Percentiles rank a stretch among this genome's conserved stretches.
Evolutionary conservation across 257 asterid species (phyloP).

Genomic region (Cinchona pubescens): DNA sequence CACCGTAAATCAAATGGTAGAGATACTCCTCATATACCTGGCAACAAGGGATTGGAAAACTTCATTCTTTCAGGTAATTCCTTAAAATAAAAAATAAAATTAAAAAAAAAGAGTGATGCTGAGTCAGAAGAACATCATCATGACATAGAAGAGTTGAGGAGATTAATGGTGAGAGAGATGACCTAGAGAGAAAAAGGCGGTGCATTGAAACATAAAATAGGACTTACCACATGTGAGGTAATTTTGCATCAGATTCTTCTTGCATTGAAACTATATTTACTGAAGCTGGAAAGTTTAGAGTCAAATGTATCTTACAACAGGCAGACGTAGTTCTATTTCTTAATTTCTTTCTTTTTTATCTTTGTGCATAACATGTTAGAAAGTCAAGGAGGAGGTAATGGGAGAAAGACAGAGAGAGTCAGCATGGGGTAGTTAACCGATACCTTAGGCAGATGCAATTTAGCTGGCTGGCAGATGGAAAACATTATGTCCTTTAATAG

Average conservation of each 20-base stretch:
- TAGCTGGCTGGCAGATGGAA: neutral
- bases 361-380: neutral
- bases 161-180: no score
- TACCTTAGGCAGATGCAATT: neutral
- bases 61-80: conserved; percentile 79
- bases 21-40: conserved; percentile 77
- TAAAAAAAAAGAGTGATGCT: conserved; percentile 64
- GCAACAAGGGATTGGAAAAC: conserved; percentile 80
- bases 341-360: no score
- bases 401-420: neutral
- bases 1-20: conserved; percentile 93
- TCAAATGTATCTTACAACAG: neutral
- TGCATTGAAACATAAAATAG: conserved; percentile 43
- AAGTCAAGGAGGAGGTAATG: neutral
- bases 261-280: neutral
- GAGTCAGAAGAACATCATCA: conserved; percentile 30
- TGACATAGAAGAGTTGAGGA: conserved; percentile 39
- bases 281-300: neutral
- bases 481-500: neutral
- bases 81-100: no score
- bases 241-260: neutral
- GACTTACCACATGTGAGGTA: neutral
- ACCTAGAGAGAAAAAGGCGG: conserved; percentile 50
- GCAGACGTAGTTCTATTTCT: neutral
- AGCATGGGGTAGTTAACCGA: neutral